Percentiles rank a stretch among this genome's conserved stretches.
These are phyloP conservation scores for Fusarium transvaalense DNA, from an alignment of 2,329 filamentous ascomycete species.

Conservation along the genomic window DNA sequence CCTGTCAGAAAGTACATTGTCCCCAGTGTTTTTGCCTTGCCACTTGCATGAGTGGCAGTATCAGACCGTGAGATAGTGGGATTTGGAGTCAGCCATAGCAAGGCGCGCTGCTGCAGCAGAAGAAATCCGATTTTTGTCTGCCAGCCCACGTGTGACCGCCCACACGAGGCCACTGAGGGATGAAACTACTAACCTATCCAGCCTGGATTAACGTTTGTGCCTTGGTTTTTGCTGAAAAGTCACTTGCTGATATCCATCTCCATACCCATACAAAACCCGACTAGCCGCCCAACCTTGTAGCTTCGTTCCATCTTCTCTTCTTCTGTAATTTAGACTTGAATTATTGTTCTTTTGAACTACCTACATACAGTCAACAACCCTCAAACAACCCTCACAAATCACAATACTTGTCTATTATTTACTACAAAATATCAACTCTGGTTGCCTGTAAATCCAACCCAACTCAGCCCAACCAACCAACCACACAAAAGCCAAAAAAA, in stretches of 20 bases:
- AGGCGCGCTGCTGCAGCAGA: constrained; percentile 21
- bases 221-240: constrained; percentile 29
- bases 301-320: constrained; percentile 9
- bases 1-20: constrained; percentile 20
- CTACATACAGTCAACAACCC: constrained; percentile 2
- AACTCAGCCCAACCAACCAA: constrained; percentile 12
- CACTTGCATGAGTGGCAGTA: constrained; percentile 22
- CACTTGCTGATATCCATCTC: constrained; percentile 11
- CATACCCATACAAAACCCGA: constrained; percentile 34
- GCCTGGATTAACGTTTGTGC: constrained; percentile 20
- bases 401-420: neutral
- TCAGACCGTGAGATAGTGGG: constrained; percentile 27
- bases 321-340: constrained; percentile 6
- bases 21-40: constrained; percentile 36
- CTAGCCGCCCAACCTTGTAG: constrained; percentile 1
- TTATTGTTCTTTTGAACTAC: constrained; percentile 3
- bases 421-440: constrained; percentile 4
- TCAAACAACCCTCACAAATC: neutral
- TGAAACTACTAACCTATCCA: constrained; percentile 5
- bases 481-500: constrained; percentile 15
- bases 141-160: constrained; percentile 35
- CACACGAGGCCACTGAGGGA: constrained; percentile 32
- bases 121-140: constrained; percentile 6
- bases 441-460: constrained; percentile 8
- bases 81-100: constrained; percentile 22